phyloP scores from a whole-genome alignment of 2,329 filamentous ascomycete genomes.

The Fusarium ramigenum region DNA sequence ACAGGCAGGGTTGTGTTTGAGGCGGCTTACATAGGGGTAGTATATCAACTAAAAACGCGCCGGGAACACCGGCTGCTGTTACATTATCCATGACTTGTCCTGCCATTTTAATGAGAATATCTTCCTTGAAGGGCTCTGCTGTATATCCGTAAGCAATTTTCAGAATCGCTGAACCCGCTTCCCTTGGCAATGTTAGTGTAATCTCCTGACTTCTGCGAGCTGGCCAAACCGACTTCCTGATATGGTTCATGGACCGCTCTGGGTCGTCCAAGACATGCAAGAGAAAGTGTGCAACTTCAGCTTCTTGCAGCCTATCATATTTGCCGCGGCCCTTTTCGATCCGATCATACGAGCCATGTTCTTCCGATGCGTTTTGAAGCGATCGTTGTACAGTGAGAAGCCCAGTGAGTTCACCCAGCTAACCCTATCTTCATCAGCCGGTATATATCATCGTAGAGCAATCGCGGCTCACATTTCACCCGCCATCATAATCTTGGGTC shows the following conservation, averaged over 20 bases:
- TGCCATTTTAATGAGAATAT: constrained; percentile 25
- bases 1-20: background rate
- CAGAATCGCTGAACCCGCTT: constrained; percentile 27
- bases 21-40: constrained; percentile 24
- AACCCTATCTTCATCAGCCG: background rate
- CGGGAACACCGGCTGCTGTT: constrained; percentile 14
- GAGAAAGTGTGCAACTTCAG: constrained; percentile 46
- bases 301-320: constrained; percentile 55
- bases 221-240: constrained; percentile 50
- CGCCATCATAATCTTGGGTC: constrained; percentile 21
- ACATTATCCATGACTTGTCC: constrained; percentile 31
- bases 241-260: constrained; percentile 50
- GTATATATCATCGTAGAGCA: background rate
- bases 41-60: constrained; percentile 30
- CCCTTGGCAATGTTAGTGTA: constrained; percentile 4
- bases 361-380: constrained; percentile 55
- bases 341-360: constrained; percentile 57
- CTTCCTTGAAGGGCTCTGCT: constrained; percentile 24
- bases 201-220: no score
- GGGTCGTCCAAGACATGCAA: constrained; percentile 50
- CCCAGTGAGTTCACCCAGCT: constrained; percentile 47
- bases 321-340: constrained; percentile 49
- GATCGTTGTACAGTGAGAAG: constrained; percentile 49
- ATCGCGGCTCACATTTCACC: constrained; percentile 20
- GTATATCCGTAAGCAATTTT: constrained; percentile 37